Percentiles rank a stretch among this genome's conserved stretches.
Conservation (phyloP, 805 yeast species). For the Lachancea waltii region DNA sequence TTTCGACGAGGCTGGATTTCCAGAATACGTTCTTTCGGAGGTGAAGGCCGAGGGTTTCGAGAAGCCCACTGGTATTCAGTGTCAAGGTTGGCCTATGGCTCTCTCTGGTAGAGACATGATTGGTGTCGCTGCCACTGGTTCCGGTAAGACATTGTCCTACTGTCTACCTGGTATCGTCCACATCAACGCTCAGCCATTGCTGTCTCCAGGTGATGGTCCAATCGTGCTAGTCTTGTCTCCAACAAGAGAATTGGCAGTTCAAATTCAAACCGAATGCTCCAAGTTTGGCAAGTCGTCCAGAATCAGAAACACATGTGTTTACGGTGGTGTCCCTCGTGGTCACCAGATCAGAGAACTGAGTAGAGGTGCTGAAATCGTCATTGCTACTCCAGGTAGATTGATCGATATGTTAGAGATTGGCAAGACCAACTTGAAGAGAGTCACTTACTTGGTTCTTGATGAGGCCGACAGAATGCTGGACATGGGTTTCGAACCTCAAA, state of each 20-base stretch:
- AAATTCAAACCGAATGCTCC: slow-evolving; percentile 92
- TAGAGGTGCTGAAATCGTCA: slow-evolving; percentile 91
- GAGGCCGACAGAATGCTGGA: slow-evolving; percentile 99
- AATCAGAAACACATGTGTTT: slow-evolving; percentile 94
- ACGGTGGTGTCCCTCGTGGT: slow-evolving; percentile 99
- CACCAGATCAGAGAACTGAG: slow-evolving; percentile 94
- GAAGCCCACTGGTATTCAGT: slow-evolving; percentile 92
- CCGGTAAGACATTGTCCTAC: slow-evolving; percentile 96
- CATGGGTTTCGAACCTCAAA: slow-evolving; percentile 99
- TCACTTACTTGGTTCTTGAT: slow-evolving; percentile 92
- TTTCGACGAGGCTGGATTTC: slow-evolving; percentile 98
- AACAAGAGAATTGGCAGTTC: slow-evolving; percentile 98
- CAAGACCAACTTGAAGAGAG: slow-evolving; percentile 91
- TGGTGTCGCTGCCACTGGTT: slow-evolving; percentile 98
- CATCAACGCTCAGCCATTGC: slow-evolving; percentile 94
- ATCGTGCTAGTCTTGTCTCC: slow-evolving; percentile 94
- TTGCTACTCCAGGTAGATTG: slow-evolving; percentile 99
- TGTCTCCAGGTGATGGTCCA: slow-evolving; percentile 95
- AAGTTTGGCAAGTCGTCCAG: slow-evolving; percentile 89
- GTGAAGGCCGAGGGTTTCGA: slow-evolving; percentile 90
- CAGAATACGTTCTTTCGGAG: slow-evolving; percentile 84
- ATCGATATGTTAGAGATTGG: slow-evolving; percentile 95
- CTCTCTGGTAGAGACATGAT: slow-evolving; percentile 97
- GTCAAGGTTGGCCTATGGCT: slow-evolving; percentile 99
- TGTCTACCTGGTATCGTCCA: slow-evolving; percentile 96